Evolutionary conservation across 139 green algal genomes (phyloP).

Genomic region (Coelastrella sp.): DNA sequence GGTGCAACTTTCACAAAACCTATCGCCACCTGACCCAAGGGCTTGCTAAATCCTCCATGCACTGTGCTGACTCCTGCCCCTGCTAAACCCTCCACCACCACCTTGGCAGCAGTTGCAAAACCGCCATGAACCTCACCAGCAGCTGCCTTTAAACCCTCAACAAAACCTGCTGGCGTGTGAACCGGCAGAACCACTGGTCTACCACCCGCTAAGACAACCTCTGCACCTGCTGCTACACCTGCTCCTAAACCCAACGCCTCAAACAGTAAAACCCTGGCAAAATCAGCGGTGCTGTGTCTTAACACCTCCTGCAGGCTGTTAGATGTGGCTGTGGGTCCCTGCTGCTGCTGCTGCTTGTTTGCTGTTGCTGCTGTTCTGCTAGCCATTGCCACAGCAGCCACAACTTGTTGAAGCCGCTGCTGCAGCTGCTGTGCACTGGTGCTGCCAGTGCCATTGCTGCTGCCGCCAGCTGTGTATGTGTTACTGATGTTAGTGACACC

Average conservation of each 20-base stretch:
- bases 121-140: slow-evolving; percentile 48
- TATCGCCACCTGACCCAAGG: background rate
- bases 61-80: background rate
- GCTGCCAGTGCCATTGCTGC: slow-evolving; percentile 1
- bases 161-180: background rate
- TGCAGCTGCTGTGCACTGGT: background rate
- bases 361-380: background rate
- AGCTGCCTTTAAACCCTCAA: slow-evolving; percentile 18
- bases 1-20: slow-evolving; percentile 3
- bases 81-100: background rate
- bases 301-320: slow-evolving; percentile 30
- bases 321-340: background rate
- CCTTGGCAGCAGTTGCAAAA: slow-evolving; percentile 41
- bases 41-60: background rate
- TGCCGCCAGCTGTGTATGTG: background rate
- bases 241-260: slow-evolving; percentile 65
- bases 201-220: slow-evolving; percentile 54
- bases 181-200: background rate
- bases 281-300: slow-evolving; percentile 16
- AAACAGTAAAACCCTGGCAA: slow-evolving; percentile 58
- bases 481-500: background rate
- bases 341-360: slow-evolving; percentile 5
- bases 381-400: background rate
- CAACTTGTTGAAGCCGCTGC: slow-evolving; percentile 1
- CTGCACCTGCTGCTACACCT: slow-evolving; percentile 54